Conservation (phyloP, 129 eudicot species). For the Flaveria sonorensis region DNA sequence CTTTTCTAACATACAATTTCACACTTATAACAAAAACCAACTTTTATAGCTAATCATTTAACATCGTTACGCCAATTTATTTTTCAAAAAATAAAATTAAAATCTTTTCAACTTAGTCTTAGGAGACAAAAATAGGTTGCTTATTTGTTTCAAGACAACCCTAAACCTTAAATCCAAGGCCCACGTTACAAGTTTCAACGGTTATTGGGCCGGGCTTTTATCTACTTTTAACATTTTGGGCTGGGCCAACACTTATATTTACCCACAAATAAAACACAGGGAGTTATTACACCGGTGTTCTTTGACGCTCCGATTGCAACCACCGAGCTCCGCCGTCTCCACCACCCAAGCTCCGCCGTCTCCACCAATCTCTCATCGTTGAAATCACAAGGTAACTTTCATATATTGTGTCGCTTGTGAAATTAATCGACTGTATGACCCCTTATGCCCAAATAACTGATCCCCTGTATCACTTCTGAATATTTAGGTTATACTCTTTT, state of each 20-base stretch:
- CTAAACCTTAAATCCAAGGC: no score
- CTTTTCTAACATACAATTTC: no score
- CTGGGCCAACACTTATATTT: background rate
- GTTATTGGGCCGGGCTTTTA: constrained; percentile 15
- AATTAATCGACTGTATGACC: background rate
- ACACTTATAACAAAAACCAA: no score
- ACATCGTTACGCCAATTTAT: no score
- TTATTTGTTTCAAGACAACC: no score
- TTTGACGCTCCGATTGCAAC: constrained; percentile 27
- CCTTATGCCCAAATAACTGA: background rate
- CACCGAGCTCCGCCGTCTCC: constrained; percentile 8
- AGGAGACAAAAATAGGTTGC: no score
- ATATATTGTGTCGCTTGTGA: background rate
- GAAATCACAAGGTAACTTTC: constrained; percentile 24
- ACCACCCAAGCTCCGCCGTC: constrained; percentile 17
- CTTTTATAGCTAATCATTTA: no score
- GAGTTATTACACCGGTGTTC: background rate
- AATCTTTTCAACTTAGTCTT: no score
- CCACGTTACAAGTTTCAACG: no score
- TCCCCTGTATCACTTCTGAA: background rate
- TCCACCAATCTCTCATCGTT: constrained; percentile 23
- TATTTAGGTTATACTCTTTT: constrained; percentile 20
- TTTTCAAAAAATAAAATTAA: no score
- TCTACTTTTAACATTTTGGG: background rate
- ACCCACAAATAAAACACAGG: background rate